Percentiles rank a stretch among this genome's conserved stretches.
Conservation (phyloP, 139 green algal genomes). For the Chlorella sp. region DNA sequence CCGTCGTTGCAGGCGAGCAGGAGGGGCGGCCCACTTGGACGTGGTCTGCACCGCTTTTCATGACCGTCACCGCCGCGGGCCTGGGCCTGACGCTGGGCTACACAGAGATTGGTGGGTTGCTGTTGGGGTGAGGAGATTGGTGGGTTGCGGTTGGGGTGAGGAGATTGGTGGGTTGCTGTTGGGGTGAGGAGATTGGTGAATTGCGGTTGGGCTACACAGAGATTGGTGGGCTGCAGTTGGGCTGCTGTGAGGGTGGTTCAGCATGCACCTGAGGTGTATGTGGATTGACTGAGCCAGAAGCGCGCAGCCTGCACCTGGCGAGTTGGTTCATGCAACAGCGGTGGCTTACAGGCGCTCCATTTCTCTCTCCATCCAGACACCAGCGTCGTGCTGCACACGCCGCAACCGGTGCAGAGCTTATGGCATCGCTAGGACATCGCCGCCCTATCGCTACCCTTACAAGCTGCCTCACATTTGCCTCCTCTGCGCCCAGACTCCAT, state of each 20-base stretch:
- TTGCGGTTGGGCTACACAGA: constrained; percentile 31
- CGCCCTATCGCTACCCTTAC: not conserved
- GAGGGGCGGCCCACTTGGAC: constrained; percentile 21
- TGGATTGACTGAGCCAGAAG: too few species aligned
- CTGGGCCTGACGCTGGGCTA: constrained; percentile 41
- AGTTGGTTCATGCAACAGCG: too few species aligned
- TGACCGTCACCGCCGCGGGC: constrained; percentile 17
- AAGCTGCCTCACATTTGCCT: not conserved
- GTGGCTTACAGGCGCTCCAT: too few species aligned
- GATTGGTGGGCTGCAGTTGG: not conserved
- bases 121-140: not conserved
- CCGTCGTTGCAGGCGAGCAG: not conserved
- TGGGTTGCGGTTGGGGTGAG: not conserved
- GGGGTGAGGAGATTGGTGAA: constrained; percentile 12
- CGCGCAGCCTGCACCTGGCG: not conserved
- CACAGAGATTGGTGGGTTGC: constrained; percentile 26
- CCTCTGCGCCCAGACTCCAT: constrained; percentile 7
- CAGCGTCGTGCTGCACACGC: constrained; percentile 30
- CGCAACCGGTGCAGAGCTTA: not conserved
- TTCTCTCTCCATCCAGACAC: constrained; percentile 1
- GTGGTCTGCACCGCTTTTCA: constrained; percentile 36
- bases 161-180: constrained; percentile 14
- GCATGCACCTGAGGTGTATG: not conserved
- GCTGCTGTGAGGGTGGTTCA: too few species aligned
- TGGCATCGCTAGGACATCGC: too few species aligned